phyloP scores from a whole-genome alignment of 1,284 basidiomycete species.

The Somion occarium region DNA sequence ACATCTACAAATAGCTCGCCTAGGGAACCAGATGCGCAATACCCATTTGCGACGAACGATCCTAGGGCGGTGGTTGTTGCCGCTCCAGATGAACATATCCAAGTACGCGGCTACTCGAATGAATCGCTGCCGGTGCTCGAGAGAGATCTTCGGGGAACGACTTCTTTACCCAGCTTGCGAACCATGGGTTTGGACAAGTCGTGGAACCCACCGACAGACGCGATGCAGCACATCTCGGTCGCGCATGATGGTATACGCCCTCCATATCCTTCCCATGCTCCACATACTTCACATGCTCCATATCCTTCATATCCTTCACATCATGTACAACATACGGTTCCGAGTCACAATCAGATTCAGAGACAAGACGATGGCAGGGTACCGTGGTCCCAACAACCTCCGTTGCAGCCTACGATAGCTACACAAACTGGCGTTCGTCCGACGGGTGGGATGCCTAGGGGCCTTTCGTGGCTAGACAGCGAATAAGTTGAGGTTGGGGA shows the following conservation, averaged over 20 bases:
- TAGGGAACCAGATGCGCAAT: conserved; percentile 10
- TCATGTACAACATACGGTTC: too few species aligned
- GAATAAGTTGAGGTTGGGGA: too few species aligned
- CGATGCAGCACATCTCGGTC: conserved; percentile 17
- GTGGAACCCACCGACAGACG: conserved; percentile 28
- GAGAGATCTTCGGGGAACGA: conserved; percentile 15
- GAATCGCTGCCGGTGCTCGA: neutral
- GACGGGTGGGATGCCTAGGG: neutral
- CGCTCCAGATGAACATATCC: neutral
- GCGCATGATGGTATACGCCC: too few species aligned
- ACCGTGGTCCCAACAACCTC: neutral
- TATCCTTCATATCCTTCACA: too few species aligned
- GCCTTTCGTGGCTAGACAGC: neutral
- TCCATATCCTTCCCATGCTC: too few species aligned
- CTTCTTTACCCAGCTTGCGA: conserved; percentile 65
- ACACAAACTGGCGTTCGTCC: neutral
- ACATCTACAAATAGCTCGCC: conserved; percentile 9
- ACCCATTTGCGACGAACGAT: conserved; percentile 4
- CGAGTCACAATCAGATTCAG: too few species aligned
- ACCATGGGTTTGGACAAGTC: conserved; percentile 60
- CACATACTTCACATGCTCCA: too few species aligned
- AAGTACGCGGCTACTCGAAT: neutral
- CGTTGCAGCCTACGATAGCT: neutral
- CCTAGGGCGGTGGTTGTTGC: neutral
- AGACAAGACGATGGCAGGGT: neutral